phyloP scores from a whole-genome alignment of 441 rosid genomes.

The Gossypium schwendimanii region DNA sequence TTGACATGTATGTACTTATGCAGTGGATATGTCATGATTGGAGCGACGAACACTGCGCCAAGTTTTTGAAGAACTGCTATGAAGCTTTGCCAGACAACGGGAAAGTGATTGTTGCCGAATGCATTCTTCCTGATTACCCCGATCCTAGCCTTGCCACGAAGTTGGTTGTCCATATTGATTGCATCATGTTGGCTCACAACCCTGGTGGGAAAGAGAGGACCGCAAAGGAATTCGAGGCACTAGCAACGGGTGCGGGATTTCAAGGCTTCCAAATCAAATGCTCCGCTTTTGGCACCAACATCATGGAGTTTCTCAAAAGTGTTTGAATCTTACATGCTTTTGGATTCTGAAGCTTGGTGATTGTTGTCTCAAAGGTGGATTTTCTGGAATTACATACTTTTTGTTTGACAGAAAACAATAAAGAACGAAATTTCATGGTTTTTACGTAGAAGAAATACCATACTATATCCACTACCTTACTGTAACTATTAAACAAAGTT shows the following conservation, averaged over 20 bases:
- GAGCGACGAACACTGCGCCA: conserved; percentile 68
- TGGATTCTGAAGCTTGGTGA: conserved; percentile 5
- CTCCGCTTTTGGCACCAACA: conserved; percentile 40
- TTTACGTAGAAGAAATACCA: not conserved
- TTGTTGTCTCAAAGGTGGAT: conserved; percentile 3
- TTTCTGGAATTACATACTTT: not conserved
- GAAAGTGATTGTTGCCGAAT: conserved; percentile 69
- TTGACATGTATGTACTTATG: not conserved
- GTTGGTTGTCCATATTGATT: conserved; percentile 49
- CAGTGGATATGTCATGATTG: conserved; percentile 89
- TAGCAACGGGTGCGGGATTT: conserved; percentile 71
- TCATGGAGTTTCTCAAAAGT: conserved; percentile 73
- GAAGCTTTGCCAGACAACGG: conserved; percentile 60
- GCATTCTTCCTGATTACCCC: conserved; percentile 59
- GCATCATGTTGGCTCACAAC: conserved; percentile 78
- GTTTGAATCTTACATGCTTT: conserved; percentile 16
- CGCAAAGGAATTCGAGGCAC: conserved; percentile 57
- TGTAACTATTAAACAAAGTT: not conserved
- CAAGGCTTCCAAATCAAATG: conserved; percentile 55
- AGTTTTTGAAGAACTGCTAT: conserved; percentile 64
- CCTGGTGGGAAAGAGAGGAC: conserved; percentile 92
- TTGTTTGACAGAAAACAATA: not conserved
- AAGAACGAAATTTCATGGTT: not conserved
- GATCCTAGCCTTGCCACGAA: conserved; percentile 54
- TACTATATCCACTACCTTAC: not conserved